Evolutionary conservation across 306 rosid species (phyloP), one percentile per base, ranked within the genome.

Genomic region (Cyamopsis tetragonoloba): DNA sequence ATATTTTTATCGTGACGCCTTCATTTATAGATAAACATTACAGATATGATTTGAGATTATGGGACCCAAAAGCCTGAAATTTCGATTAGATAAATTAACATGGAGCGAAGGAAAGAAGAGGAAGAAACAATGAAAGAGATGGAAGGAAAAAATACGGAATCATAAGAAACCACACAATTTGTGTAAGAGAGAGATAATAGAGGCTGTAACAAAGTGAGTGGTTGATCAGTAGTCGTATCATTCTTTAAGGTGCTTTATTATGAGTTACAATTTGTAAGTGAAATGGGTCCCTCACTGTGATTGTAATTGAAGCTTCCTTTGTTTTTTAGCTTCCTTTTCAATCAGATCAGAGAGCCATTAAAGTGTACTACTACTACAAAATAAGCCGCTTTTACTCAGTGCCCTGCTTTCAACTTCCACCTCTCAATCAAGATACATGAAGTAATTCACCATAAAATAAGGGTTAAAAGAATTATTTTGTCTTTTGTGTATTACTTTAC

Each of bases 161-260:
- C 34, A 72, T 50, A 69, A 60, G 72, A 58, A 74, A 77, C 92
- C 92, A 87, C 87, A 80, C 80, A 81, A 80, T 39, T 46, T 67
- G 63, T 10, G 13, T 9, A 44, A 30, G 24, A 18, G 5, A 0
- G 41, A 9, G 12, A 68, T 68, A 73, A 60, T 44, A 62, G 63
- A 70, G 56, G 15, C 72, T 60, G n/a, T n/a, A 31, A 56, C 72
- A 62, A 80, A 49, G 78, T 34, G 84, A 79, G 87, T 66, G 85
- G 92, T 81, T 72, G 85, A 87, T 82, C 83, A 75, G 66, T 66
- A 53, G 92, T 84, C 95, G 59, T 80, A 41, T 89, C 89, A 85
- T 43, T 66, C 84, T 78, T 87, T 75, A 77, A 83, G 80, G 71
- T 54, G 80, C 66, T 76, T 82, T 74, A 75, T 68, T 75, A 79